These are phyloP conservation scores for Globisporangium uncinulatum DNA, from an alignment of 352 stramenopile species.

Conservation along the genomic window DNA sequence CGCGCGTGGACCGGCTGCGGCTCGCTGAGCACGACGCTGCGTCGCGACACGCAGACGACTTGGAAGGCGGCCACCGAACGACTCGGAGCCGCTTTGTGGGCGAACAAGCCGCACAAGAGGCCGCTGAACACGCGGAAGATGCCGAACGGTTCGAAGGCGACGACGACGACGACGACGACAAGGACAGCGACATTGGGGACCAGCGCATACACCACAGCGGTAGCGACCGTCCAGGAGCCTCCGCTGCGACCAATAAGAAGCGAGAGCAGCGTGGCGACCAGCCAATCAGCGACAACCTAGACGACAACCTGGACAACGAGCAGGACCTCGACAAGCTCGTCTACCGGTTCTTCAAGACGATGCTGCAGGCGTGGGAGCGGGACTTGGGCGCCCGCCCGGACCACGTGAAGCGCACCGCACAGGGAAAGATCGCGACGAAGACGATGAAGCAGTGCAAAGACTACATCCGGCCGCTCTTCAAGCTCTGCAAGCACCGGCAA, in stretches of 20 bases:
- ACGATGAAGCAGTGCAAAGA: slow-evolving; percentile 99
- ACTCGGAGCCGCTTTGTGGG: slow-evolving; percentile 66
- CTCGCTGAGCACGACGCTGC: slow-evolving; percentile 59
- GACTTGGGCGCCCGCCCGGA: slow-evolving; percentile 86
- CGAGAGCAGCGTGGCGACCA: too few species aligned
- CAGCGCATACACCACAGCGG: too few species aligned
- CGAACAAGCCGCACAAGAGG: slow-evolving; percentile 23
- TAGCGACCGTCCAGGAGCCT: too few species aligned
- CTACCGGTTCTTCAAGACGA: slow-evolving; percentile 92
- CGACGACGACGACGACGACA: slow-evolving; percentile 43
- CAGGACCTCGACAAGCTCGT: slow-evolving; percentile 60
- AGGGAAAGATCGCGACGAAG: slow-evolving; percentile 94
- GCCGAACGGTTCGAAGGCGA: background rate
- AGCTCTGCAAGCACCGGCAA: slow-evolving; percentile 91
- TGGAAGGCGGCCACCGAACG: slow-evolving; percentile 69
- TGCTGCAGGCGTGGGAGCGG: slow-evolving; percentile 93
- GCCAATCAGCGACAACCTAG: slow-evolving; percentile 13
- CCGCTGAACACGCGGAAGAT: slow-evolving; percentile 2
- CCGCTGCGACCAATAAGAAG: too few species aligned
- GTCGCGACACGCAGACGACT: slow-evolving; percentile 56
- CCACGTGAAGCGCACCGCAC: slow-evolving; percentile 83
- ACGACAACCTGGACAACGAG: slow-evolving; percentile 32
- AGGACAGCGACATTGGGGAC: slow-evolving; percentile 24
- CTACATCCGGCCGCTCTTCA: slow-evolving; percentile 98
- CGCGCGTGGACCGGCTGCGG: slow-evolving; percentile 64